Base-by-base conservation (phyloP, 192 early-diverging fungal genomes). In the Geranomyces variabilis region DNA sequence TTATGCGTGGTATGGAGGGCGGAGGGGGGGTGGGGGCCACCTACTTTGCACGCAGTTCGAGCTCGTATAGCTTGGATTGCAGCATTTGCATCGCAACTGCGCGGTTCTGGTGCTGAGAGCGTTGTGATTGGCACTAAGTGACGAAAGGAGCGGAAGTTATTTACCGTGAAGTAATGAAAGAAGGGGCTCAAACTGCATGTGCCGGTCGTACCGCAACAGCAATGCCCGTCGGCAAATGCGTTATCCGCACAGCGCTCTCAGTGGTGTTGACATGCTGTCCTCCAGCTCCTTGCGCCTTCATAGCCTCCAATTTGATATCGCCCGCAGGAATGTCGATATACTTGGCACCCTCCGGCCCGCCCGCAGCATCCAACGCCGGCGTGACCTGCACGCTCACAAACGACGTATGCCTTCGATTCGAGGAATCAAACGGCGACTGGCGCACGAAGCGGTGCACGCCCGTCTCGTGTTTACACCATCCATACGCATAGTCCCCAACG, bases 261-360 rank as follows among this genome's bases (percentile, higher is more conserved):
- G 96, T 97, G 2, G 91, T 97, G 62, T 97, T 99, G 8, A 97
- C 95, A 74, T 96, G 95, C 85, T 87, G 85, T 14, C 85, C 85
- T 13, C 85, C 85, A 55, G 83, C 83, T 17, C 85, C 85, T 48
- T 84, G 80, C 53, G 81, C 58, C 17, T 80, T 41, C 83, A 89
- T 87, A 5, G 77, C 75, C 45, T 87, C 85, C 13, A 89, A 51
- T 44, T 80, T 87, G 14, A 89, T 22, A 56, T 89, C 87, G 10
- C 67, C 60, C 14, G 79, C 67, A 13, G 67, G 60, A 26, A 89
- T 82, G 0, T 78, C 79, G 24, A 79, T 75, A 44, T 77, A 31
- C 64, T 33, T 41, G 24, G 45, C 43, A 15, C 55, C 61, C 13
- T 36, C 63, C 55, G 46, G 63, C n/a, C 68, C 59, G 14, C 61